These are phyloP conservation scores for Porpolomopsis calyptriformis DNA, from an alignment of 768 basidiomycete genomes.

Conservation along the genomic window DNA sequence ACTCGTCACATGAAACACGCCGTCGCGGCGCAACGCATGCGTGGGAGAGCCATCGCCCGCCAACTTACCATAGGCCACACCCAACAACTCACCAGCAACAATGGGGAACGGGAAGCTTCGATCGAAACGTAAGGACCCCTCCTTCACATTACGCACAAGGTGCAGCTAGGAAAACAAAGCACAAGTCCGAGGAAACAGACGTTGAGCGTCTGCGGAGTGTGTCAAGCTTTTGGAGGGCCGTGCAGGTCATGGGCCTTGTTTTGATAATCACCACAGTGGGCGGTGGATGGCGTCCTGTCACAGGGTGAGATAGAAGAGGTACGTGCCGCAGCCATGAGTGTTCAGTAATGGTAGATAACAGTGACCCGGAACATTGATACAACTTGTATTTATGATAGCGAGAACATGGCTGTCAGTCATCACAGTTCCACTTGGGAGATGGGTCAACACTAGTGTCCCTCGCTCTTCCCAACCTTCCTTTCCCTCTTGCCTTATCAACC, in stretches of 20 bases:
- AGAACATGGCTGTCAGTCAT: too few species aligned
- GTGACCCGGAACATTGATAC: too few species aligned
- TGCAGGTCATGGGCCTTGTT: slow-evolving; percentile 20
- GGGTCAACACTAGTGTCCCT: slow-evolving; percentile 17
- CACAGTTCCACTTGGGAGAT: background rate
- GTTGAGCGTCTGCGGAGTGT: slow-evolving; percentile 18
- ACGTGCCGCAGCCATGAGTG: too few species aligned
- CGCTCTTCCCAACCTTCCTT: slow-evolving; percentile 63
- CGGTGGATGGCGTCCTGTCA: background rate
- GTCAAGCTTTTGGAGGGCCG: slow-evolving; percentile 19
- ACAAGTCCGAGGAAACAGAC: slow-evolving; percentile 9
- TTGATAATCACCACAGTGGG: slow-evolving; percentile 7
- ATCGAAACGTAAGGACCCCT: slow-evolving; percentile 1
- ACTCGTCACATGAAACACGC: slow-evolving; percentile 7
- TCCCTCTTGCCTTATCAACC: slow-evolving; percentile 63
- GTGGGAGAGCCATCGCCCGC: slow-evolving; percentile 9
- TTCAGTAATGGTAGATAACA: too few species aligned
- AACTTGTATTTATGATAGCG: too few species aligned
- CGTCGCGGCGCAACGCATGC: slow-evolving; percentile 11
- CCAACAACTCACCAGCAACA: slow-evolving; percentile 3
- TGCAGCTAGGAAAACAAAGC: slow-evolving; percentile 3
- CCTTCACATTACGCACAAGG: slow-evolving; percentile 3
- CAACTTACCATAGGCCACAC: slow-evolving; percentile 1
- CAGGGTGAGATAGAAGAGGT: background rate
- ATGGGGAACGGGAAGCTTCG: background rate